Conservation (phyloP, 345 rosid genomes). For the Acer yangbiense region DNA sequence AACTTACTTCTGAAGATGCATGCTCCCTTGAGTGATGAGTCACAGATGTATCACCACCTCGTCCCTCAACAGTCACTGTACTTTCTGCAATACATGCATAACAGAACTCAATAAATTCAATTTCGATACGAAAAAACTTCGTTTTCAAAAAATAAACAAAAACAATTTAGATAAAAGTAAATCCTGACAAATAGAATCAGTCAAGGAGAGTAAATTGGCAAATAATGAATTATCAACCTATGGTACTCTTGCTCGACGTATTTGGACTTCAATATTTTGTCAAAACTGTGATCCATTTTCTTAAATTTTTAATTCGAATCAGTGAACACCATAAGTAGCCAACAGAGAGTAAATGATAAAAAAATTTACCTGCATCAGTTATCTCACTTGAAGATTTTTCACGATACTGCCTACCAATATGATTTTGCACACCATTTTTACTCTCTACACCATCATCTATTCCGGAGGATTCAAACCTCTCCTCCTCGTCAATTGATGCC, state of each 20-base stretch:
- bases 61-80: conserved; percentile 32
- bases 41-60: conserved; percentile 11
- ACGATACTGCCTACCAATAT: conserved; percentile 55
- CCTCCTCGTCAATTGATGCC: conserved; percentile 62
- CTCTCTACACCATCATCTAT: conserved; percentile 30
- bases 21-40: conserved; percentile 27
- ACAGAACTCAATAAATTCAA: conserved; percentile 5
- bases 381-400: conserved; percentile 37
- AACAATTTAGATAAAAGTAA: background rate
- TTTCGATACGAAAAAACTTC: background rate
- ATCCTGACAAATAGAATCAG: too few species aligned
- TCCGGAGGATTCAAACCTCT: conserved; percentile 35
- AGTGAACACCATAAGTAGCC: background rate
- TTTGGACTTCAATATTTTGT: background rate
- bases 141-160: background rate
- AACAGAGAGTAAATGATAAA: conserved; percentile 16
- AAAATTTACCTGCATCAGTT: conserved; percentile 37
- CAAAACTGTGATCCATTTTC: background rate
- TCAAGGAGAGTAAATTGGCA: background rate
- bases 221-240: background rate
- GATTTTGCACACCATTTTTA: conserved; percentile 29
- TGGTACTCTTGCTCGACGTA: background rate
- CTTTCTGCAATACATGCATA: conserved; percentile 41
- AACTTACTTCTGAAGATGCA: conserved; percentile 47
- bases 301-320: background rate